Evolutionary conservation across 768 basidiomycete species (phyloP).

Genomic region (Russula sp.): DNA sequence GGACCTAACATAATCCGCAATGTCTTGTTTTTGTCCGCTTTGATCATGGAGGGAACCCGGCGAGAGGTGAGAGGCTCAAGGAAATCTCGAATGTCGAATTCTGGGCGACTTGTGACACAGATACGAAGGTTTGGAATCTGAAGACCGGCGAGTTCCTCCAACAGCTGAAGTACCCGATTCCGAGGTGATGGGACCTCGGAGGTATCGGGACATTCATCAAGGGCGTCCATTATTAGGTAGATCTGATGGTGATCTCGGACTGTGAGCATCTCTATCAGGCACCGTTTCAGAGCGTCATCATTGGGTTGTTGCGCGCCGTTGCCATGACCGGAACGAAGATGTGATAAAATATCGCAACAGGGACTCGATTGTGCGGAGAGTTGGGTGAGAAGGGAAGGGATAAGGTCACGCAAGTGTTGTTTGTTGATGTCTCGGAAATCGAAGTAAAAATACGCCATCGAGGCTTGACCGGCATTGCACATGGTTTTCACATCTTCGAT

Average conservation of each 20-base stretch:
- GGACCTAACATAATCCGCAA: not conserved
- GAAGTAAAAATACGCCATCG: constrained; percentile 4
- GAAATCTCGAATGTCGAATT: constrained; percentile 1
- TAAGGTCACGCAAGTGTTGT: not conserved
- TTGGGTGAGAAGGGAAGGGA: constrained; percentile 14
- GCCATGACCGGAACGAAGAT: not conserved
- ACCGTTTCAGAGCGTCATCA: not conserved
- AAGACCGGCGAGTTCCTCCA: not conserved
- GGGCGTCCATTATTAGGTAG: not conserved
- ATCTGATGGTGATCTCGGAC: not conserved
- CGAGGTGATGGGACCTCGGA: not conserved
- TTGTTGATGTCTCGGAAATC: not conserved
- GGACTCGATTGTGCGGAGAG: not conserved
- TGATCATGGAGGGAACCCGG: not conserved
- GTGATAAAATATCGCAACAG: not conserved
- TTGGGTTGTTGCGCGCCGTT: not conserved
- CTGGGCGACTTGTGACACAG: constrained; percentile 3
- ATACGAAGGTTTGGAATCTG: not conserved
- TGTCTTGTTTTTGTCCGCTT: constrained; percentile 1
- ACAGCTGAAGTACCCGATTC: not conserved
- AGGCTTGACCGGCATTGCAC: not conserved
- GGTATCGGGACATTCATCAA: not conserved
- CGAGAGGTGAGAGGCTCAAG: not conserved
- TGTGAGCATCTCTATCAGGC: constrained; percentile 6
- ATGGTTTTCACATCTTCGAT: not conserved